Evolutionary conservation across 148 eudicot species (phyloP).

Genomic region (Cornus florida): DNA sequence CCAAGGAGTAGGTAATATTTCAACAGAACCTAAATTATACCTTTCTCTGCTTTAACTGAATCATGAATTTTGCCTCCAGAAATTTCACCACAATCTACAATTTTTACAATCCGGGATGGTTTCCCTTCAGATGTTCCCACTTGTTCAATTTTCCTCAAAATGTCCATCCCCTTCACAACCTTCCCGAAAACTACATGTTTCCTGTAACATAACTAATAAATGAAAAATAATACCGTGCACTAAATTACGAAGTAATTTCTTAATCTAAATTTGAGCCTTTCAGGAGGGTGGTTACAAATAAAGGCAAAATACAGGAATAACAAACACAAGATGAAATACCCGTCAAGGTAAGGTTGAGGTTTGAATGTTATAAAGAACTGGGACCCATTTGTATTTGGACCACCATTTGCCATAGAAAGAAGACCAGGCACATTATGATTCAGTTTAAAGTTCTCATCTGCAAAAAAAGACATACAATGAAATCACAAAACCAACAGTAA

Average conservation of each 20-base stretch:
- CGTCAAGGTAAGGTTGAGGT: constrained; percentile 86
- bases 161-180: constrained; percentile 80
- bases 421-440: constrained; percentile 70
- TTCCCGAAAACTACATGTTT: constrained; percentile 97
- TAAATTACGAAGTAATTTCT: not conserved
- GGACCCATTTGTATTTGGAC: constrained; percentile 89
- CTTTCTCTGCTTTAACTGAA: constrained; percentile 54
- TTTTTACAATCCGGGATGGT: constrained; percentile 62
- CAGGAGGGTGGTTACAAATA: not conserved
- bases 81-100: constrained; percentile 80
- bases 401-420: constrained; percentile 96
- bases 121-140: constrained; percentile 63
- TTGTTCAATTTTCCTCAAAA: constrained; percentile 78
- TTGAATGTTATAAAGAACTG: constrained; percentile 91
- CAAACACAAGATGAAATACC: constrained; percentile 38
- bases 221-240: not conserved
- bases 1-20: not conserved
- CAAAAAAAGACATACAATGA: constrained; percentile 1
- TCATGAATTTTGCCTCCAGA: constrained; percentile 40
- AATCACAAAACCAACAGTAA: constrained; percentile 10
- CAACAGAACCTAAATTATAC: constrained; percentile 28
- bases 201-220: constrained; percentile 40
- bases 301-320: not conserved
- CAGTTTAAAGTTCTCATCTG: constrained; percentile 95
- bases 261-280: not conserved